Conservation (phyloP, 768 basidiomycete species). For the Leccinum truebloodii region DNA sequence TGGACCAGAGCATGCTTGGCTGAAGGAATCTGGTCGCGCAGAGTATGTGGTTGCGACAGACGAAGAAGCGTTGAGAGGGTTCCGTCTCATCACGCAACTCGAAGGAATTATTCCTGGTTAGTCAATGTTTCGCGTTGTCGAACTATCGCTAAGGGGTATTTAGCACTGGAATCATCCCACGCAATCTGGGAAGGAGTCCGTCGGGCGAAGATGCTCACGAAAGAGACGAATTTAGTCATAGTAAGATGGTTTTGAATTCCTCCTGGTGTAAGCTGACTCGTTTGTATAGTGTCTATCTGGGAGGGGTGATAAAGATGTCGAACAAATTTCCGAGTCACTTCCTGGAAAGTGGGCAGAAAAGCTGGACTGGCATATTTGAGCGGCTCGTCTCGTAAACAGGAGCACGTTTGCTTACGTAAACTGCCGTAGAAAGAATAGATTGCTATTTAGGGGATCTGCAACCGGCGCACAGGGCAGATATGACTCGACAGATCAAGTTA, state of each 20-base stretch:
- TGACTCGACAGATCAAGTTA: constrained; percentile 20
- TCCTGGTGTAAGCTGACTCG: constrained; percentile 6
- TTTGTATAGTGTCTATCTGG: constrained; percentile 80
- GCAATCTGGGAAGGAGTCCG: constrained; percentile 92
- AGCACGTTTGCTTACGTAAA: not conserved
- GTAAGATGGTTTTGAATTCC: constrained; percentile 49
- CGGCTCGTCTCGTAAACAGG: not conserved
- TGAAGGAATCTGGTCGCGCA: constrained; percentile 92
- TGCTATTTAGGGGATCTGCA: constrained; percentile 18
- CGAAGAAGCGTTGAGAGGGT: constrained; percentile 90
- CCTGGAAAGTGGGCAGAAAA: constrained; percentile 92
- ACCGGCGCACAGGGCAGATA: too few species aligned
- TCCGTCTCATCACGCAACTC: constrained; percentile 85
- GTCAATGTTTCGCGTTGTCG: constrained; percentile 18
- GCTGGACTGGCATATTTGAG: constrained; percentile 86
- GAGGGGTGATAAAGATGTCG: constrained; percentile 97
- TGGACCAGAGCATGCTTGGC: constrained; percentile 96
- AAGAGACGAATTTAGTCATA: constrained; percentile 86
- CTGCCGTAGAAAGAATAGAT: not conserved
- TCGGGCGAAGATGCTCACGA: constrained; percentile 80
- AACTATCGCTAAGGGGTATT: constrained; percentile 8
- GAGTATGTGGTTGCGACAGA: constrained; percentile 94
- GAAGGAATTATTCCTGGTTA: constrained; percentile 97
- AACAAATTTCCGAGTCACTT: constrained; percentile 90
- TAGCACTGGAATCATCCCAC: constrained; percentile 93